phyloP scores from a whole-genome alignment of 768 basidiomycete species.

The Leccinum rimulosum region DNA sequence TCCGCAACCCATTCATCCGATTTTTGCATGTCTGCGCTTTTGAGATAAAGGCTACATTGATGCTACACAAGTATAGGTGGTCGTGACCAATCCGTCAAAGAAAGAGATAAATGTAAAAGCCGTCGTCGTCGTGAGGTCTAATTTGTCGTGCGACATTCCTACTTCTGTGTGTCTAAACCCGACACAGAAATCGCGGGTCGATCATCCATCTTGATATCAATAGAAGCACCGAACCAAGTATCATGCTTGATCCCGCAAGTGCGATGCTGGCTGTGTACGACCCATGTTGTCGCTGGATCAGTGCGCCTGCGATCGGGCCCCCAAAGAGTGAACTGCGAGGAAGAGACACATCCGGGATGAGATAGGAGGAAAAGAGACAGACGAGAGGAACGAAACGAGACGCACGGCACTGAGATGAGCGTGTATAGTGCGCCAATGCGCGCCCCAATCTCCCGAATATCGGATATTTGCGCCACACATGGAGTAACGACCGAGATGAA shows the following conservation, averaged over 20 bases:
- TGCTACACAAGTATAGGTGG: constrained; percentile 21
- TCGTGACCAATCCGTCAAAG: constrained; percentile 17
- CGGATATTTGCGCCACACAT: constrained; percentile 65
- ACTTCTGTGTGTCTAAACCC: constrained; percentile 36
- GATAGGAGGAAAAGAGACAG: not conserved
- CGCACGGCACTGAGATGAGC: constrained; percentile 68
- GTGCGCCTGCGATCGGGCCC: constrained; percentile 59
- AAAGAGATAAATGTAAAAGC: not conserved
- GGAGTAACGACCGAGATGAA: constrained; percentile 68
- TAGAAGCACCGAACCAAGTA: constrained; percentile 59
- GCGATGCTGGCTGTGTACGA: constrained; percentile 51
- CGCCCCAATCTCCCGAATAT: constrained; percentile 54
- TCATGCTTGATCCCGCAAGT: constrained; percentile 56
- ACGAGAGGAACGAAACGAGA: constrained; percentile 19
- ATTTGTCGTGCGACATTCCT: not conserved
- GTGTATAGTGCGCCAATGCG: constrained; percentile 65
- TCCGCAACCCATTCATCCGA: constrained; percentile 3
- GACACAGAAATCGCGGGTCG: constrained; percentile 40
- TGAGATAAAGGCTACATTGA: constrained; percentile 28
- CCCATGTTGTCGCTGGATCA: constrained; percentile 46
- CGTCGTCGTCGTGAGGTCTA: not conserved
- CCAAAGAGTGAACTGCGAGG: constrained; percentile 55
- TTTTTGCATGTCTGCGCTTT: constrained; percentile 10
- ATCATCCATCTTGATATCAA: constrained; percentile 48
- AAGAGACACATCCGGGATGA: not conserved